A percentile compares a stretch with the other conserved stretches of the same genome.
Conservation (phyloP, 306 rosid species). For the Aeschynomene evenia region DNA sequence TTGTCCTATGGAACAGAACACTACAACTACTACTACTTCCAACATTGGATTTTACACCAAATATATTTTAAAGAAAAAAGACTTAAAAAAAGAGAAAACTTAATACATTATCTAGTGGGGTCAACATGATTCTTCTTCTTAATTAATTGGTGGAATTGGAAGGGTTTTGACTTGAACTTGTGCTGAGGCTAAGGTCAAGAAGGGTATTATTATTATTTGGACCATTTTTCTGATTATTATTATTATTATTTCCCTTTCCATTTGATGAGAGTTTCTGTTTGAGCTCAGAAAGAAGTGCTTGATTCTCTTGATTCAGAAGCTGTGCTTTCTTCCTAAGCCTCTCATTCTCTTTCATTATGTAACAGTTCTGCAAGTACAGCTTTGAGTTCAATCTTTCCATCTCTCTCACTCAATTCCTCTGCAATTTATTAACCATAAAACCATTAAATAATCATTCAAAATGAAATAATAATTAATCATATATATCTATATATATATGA, state of each 20-base stretch:
- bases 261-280: conserved; percentile 84
- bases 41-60: conserved; percentile 63
- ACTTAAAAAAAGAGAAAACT: neutral
- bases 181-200: conserved; percentile 69
- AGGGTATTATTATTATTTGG: conserved; percentile 47
- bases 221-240: conserved; percentile 47
- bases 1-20: conserved; percentile 66
- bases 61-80: neutral
- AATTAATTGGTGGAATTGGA: conserved; percentile 62
- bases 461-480: neutral
- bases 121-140: conserved; percentile 31
- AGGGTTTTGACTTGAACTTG: conserved; percentile 53
- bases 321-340: conserved; percentile 96
- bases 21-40: conserved; percentile 55
- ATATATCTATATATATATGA: neutral
- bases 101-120: conserved; percentile 53
- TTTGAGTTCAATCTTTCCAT: conserved; percentile 97
- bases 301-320: conserved; percentile 93
- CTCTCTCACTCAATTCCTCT: neutral
- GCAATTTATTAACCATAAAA: conserved; percentile 44
- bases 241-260: conserved; percentile 40
- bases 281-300: conserved; percentile 79
- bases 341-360: conserved; percentile 96
- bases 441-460: neutral
- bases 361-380: conserved; percentile 89